Conservation (phyloP, 1,284 basidiomycete genomes). For the Pterulicium gracile region DNA sequence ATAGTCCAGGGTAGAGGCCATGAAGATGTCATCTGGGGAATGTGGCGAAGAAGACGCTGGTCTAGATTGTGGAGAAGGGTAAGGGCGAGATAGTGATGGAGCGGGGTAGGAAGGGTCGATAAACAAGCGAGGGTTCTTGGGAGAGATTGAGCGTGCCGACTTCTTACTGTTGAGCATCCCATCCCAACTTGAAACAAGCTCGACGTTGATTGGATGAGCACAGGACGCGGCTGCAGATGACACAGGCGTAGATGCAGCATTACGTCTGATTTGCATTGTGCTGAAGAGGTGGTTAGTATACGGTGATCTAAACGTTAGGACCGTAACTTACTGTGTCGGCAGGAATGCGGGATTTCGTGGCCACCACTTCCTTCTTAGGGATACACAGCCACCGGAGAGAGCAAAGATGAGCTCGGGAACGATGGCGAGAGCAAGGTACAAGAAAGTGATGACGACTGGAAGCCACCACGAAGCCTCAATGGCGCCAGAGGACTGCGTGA, state of each 20-base stretch:
- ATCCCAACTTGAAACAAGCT: constrained; percentile 43
- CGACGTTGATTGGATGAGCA: constrained; percentile 11
- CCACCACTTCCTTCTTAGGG: constrained; percentile 18
- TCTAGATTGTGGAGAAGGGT: constrained; percentile 14
- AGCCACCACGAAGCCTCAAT: constrained; percentile 26
- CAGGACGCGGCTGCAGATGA: constrained; percentile 2
- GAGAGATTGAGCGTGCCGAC: constrained; percentile 12
- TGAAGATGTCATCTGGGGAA: constrained; percentile 29
- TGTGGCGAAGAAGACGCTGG: constrained; percentile 2
- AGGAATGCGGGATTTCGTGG: background rate
- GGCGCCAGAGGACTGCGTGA: constrained; percentile 15
- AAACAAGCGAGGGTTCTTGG: constrained; percentile 9
- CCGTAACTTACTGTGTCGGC: background rate
- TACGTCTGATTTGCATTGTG: constrained; percentile 9
- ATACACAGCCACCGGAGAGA: constrained; percentile 18
- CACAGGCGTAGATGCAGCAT: constrained; percentile 8
- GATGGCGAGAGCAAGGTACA: constrained; percentile 26
- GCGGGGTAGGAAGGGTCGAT: constrained; percentile 15
- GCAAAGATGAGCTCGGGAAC: constrained; percentile 31
- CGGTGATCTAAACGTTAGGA: background rate
- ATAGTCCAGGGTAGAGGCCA: constrained; percentile 36
- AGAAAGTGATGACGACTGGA: constrained; percentile 23
- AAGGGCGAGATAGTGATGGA: constrained; percentile 16
- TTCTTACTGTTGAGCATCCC: constrained; percentile 31
- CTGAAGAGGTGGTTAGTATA: no score